These are phyloP conservation scores for Coprinellus micaceus DNA, from an alignment of 768 basidiomycete species.

Conservation along the genomic window DNA sequence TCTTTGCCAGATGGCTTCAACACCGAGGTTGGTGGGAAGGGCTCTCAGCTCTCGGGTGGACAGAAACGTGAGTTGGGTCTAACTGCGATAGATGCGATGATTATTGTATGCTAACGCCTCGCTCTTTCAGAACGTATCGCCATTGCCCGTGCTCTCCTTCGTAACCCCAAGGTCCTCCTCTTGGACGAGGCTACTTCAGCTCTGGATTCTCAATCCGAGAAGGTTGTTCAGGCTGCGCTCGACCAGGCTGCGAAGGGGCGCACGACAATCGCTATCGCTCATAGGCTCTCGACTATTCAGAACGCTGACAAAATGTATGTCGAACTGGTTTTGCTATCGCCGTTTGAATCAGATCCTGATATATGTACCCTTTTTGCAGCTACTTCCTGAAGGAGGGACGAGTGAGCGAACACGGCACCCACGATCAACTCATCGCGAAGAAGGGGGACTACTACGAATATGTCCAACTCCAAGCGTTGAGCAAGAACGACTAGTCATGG, in stretches of 20 bases:
- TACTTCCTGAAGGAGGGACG: constrained; percentile 79
- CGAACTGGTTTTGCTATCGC: no score
- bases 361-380: constrained; percentile 28
- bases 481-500: constrained; percentile 9
- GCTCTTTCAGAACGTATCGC: constrained; percentile 55
- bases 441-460: constrained; percentile 69
- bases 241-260: constrained; percentile 83
- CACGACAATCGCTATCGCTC: constrained; percentile 87
- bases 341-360: not conserved
- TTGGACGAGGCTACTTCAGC: constrained; percentile 83
- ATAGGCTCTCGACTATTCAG: constrained; percentile 82
- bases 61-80: constrained; percentile 53
- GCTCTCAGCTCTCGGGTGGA: constrained; percentile 75
- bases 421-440: constrained; percentile 61
- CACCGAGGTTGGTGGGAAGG: constrained; percentile 79
- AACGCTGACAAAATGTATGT: constrained; percentile 76
- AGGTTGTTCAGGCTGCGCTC: constrained; percentile 84
- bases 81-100: not conserved
- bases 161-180: constrained; percentile 76
- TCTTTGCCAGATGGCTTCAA: constrained; percentile 78
- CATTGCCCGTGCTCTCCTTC: constrained; percentile 77
- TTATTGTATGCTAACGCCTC: constrained; percentile 21
- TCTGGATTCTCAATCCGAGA: constrained; percentile 78
- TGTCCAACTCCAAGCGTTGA: constrained; percentile 67
- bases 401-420: constrained; percentile 75